phyloP scores from a whole-genome alignment of 129 eudicot genomes.

The Lactuca saligna region DNA sequence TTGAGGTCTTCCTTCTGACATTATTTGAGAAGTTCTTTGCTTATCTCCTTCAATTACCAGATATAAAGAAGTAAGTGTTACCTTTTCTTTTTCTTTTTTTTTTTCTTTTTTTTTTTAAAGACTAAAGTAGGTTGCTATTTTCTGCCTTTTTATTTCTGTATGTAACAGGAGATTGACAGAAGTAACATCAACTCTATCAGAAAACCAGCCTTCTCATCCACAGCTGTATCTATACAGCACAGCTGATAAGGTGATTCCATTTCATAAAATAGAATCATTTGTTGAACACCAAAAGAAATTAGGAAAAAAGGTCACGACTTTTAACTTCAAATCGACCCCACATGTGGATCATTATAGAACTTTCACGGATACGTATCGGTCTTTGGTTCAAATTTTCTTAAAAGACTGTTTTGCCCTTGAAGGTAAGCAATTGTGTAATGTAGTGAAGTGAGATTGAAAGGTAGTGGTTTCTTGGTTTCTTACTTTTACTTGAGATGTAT shows the following conservation, averaged over 20 bases:
- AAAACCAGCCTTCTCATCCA: conserved; percentile 67
- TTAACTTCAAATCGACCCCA: conserved; percentile 68
- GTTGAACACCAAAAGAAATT: conserved; percentile 47
- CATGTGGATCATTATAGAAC: conserved; percentile 90
- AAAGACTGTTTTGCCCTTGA: conserved; percentile 43
- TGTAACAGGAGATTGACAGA: conserved; percentile 59
- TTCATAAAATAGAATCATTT: conserved; percentile 56
- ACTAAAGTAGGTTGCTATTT: background rate
- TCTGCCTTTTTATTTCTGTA: conserved; percentile 5
- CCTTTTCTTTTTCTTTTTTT: background rate
- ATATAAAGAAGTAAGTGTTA: conserved; percentile 61
- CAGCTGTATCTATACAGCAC: conserved; percentile 91
- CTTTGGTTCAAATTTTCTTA: conserved; percentile 52
- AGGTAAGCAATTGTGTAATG: conserved; percentile 14
- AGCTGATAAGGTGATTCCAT: conserved; percentile 79
- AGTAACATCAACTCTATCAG: conserved; percentile 44
- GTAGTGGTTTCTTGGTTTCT: background rate
- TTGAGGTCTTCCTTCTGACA: conserved; percentile 50
- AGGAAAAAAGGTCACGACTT: conserved; percentile 55
- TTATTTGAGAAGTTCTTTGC: conserved; percentile 71
- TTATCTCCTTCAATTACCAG: conserved; percentile 58
- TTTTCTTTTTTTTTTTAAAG: background rate
- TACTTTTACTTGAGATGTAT: background rate
- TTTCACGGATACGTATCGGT: conserved; percentile 56
- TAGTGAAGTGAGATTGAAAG: background rate